These are phyloP conservation scores for Fonsecaea pedrosoi DNA, from an alignment of 2,329 filamentous ascomycete genomes.

Conservation along the genomic window DNA sequence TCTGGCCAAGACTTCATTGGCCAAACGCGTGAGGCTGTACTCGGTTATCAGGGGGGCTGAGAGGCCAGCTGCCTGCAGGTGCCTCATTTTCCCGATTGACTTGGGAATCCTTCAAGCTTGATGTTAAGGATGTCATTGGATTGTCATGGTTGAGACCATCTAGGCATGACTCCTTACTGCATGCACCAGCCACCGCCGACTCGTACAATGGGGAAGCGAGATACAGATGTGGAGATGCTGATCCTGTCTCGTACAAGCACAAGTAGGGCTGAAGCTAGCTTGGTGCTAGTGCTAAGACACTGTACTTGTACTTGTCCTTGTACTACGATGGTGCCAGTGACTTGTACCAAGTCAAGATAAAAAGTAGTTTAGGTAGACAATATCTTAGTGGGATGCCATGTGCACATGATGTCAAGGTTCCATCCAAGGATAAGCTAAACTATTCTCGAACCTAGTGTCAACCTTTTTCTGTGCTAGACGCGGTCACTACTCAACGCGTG, in stretches of 20 bases:
- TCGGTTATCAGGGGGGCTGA: background rate
- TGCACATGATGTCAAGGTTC: background rate
- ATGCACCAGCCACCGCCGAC: background rate
- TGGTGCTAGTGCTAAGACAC: background rate
- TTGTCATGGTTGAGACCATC: background rate
- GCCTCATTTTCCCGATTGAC: background rate
- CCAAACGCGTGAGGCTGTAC: slow-evolving; percentile 9
- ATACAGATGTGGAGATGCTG: slow-evolving; percentile 1
- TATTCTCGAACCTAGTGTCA: background rate
- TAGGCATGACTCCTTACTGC: slow-evolving; percentile 8
- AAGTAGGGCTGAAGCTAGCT: background rate
- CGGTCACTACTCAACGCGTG: slow-evolving; percentile 8
- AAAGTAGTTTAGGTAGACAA: no score
- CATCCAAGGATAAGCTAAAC: background rate
- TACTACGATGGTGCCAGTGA: background rate
- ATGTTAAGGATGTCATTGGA: slow-evolving; percentile 4
- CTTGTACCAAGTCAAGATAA: no score
- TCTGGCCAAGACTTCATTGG: slow-evolving; percentile 2
- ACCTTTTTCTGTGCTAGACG: background rate
- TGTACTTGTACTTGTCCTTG: background rate
- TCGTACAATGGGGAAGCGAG: background rate
- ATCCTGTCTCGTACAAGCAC: background rate
- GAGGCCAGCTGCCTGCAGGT: slow-evolving; percentile 13
- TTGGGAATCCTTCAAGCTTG: background rate
- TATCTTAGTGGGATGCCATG: background rate